Evolutionary conservation across 371 early-diverging fungal species (phyloP), one percentile per base, ranked within the genome.

Genomic region (Actinomortierella ambigua): DNA sequence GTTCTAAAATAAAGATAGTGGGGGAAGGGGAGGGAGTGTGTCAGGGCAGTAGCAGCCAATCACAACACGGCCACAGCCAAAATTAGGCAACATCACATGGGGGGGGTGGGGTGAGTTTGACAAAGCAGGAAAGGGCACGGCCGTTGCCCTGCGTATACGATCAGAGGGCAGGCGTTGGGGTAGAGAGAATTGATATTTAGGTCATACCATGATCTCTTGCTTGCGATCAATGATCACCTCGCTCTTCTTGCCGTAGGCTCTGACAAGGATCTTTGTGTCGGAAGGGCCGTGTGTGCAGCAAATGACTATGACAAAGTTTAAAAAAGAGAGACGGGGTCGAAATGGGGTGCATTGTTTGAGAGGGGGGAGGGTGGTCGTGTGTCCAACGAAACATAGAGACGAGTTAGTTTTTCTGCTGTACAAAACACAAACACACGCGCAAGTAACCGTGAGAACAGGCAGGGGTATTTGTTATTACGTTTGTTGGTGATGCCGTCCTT

Each of bases 401-500:
- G n/a, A n/a, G 22, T 34, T 47, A 22, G 14, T 41, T 15, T 22
- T 41, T 22, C 42, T 17, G 17, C 17, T 8, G 42, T 41, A 8
- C 42, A 41, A 41, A 8, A 41, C 42, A 41, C 8, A 41, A 41
- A 41, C 11, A 41, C 11, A 41, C 8, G 17, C 11, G 11, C 17
- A 11, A 11, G 8, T 41, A 8, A 41, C 8, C 42, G 8, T 17
- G 17, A 41, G 11, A 41, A 41, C 42, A 41, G 17, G 11, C 8
- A 41, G 11, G 42, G 17, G 42, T 41, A 41, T 41, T 11, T 14
- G 47, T 28, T 77, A 85, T 81, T 86, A 90, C 90, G 70, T 75
- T 91, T 91, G 70, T 96, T 96, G 55, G 97, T 96, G 66, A 96
- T 96, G 34, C 97, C 97, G 59, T 93, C 93, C 71, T 91, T 95